phyloP scores from a whole-genome alignment of 352 stramenopile genomes.

The Globisporangium paddicum region DNA sequence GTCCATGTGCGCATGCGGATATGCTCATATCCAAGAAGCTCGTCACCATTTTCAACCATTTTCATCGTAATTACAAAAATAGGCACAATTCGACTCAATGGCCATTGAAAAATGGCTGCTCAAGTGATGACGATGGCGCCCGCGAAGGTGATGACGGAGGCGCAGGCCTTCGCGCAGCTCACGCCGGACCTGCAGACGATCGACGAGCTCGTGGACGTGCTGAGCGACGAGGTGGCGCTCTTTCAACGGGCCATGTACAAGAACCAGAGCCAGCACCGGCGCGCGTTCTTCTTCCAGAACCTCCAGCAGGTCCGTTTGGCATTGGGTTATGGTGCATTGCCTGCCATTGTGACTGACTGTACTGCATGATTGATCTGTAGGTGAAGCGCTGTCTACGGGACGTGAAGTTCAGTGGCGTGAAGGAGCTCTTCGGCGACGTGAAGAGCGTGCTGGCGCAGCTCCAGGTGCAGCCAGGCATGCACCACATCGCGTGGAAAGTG shows the following conservation, averaged over 20 bases:
- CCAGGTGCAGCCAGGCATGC: constrained; percentile 34
- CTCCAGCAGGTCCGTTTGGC: constrained; percentile 43
- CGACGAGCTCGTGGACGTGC: constrained; percentile 24
- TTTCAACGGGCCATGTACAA: constrained; percentile 87
- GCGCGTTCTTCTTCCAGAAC: constrained; percentile 77
- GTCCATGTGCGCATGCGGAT: too few species aligned
- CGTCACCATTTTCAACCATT: too few species aligned
- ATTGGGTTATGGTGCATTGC: not conserved
- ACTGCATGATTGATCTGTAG: constrained; percentile 9
- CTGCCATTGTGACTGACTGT: not conserved
- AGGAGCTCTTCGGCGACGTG: constrained; percentile 32
- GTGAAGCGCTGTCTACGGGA: constrained; percentile 65
- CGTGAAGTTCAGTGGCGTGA: constrained; percentile 34
- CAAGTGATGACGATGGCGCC: not conserved
- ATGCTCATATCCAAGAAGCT: too few species aligned
- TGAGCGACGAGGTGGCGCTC: constrained; percentile 54
- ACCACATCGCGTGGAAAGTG: constrained; percentile 77
- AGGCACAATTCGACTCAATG: too few species aligned
- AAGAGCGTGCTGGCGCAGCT: constrained; percentile 40
- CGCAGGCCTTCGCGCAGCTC: constrained; percentile 30
- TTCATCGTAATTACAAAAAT: too few species aligned
- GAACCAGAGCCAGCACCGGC: constrained; percentile 85
- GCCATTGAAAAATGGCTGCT: too few species aligned
- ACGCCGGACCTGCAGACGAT: constrained; percentile 31
- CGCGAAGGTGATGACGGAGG: constrained; percentile 11